Evolutionary conservation across 176 grass and related monocot species (phyloP).

Genomic region (Triticum monococcum): DNA sequence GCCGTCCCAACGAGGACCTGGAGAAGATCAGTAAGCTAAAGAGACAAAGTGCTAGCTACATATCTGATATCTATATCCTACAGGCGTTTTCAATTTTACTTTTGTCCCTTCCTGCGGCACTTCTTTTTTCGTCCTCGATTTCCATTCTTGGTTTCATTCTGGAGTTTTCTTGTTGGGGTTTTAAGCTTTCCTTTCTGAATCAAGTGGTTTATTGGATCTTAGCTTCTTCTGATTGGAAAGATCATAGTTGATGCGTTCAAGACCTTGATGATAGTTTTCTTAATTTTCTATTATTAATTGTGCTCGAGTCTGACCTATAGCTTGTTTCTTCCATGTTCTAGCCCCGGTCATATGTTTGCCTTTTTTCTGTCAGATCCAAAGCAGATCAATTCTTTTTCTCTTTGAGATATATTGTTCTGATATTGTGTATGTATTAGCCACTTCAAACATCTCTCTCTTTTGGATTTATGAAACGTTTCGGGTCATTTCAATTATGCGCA

Average conservation of each 20-base stretch:
- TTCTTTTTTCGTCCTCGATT: background rate
- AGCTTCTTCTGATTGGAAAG: background rate
- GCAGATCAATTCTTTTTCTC: background rate
- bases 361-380: background rate
- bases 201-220: background rate
- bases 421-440: background rate
- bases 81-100: background rate
- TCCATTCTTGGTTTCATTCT: background rate
- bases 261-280: background rate
- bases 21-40: background rate
- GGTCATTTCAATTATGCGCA: background rate
- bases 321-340: background rate
- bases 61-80: background rate
- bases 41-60: background rate
- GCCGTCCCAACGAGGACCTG: background rate
- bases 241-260: background rate
- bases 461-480: background rate
- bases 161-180: background rate
- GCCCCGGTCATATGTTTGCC: background rate
- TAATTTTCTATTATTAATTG: background rate
- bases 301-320: background rate
- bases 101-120: background rate
- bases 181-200: background rate
- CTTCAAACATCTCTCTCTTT: background rate
- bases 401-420: background rate